Evolutionary conservation across 352 stramenopile genomes (phyloP).

Genomic region (Globisporangium mamillatum): DNA sequence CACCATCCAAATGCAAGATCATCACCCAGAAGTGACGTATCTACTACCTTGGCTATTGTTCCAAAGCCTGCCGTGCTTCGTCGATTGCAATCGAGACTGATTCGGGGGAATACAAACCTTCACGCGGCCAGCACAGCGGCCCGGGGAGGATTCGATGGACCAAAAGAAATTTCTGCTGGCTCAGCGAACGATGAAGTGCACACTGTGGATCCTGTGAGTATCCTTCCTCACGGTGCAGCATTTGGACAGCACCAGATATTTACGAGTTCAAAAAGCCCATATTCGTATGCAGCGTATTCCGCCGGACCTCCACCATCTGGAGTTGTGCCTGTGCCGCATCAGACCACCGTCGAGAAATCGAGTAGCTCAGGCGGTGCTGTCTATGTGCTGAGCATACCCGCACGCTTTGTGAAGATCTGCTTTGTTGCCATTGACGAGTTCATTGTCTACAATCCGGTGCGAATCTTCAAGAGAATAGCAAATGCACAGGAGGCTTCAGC

Average conservation of each 20-base stretch:
- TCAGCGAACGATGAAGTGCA: slow-evolving; percentile 1
- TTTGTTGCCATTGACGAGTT: slow-evolving; percentile 32
- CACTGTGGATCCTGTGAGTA: slow-evolving; percentile 31
- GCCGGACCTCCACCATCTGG: not conserved
- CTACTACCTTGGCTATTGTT: not conserved
- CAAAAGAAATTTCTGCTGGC: not conserved
- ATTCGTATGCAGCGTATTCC: slow-evolving; percentile 37
- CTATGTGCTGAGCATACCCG: slow-evolving; percentile 31
- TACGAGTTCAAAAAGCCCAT: slow-evolving; percentile 31
- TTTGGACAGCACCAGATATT: slow-evolving; percentile 49
- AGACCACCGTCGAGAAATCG: not conserved
- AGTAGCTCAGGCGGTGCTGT: slow-evolving; percentile 1
- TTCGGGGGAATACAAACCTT: slow-evolving; percentile 16
- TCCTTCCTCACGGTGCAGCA: slow-evolving; percentile 29
- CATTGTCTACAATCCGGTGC: slow-evolving; percentile 40
- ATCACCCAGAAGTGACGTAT: not conserved
- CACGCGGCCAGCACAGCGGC: not conserved
- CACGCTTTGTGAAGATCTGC: slow-evolving; percentile 23
- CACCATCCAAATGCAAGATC: not conserved
- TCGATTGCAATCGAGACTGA: slow-evolving; percentile 32
- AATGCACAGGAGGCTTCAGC: slow-evolving; percentile 12
- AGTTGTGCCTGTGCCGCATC: not conserved
- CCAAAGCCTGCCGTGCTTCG: slow-evolving; percentile 22
- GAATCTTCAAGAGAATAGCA: slow-evolving; percentile 31
- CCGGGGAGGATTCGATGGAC: not conserved